Percentiles rank a stretch among this genome's conserved stretches.
Conservation (phyloP, 2,329 filamentous ascomycete genomes). For the Scytalidium sp. region DNA sequence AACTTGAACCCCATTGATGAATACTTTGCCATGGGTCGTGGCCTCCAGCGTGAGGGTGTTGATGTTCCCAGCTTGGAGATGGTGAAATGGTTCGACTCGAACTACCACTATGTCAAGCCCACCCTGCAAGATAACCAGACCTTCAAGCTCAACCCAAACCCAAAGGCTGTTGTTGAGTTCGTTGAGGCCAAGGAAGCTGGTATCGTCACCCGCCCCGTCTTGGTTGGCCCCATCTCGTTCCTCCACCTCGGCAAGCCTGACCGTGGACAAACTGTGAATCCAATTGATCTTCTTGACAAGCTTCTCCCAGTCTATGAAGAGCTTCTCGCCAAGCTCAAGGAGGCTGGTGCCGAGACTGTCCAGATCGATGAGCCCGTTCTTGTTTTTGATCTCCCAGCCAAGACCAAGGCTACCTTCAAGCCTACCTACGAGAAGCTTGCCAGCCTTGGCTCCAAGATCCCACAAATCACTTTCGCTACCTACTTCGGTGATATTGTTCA, state of each 20-base stretch:
- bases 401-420: slow-evolving; percentile 97
- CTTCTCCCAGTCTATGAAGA: slow-evolving; percentile 93
- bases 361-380: slow-evolving; percentile 98
- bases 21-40: slow-evolving; percentile 99
- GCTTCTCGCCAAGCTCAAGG: slow-evolving; percentile 90
- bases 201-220: slow-evolving; percentile 86
- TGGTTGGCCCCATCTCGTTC: slow-evolving; percentile 96
- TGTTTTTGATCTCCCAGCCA: slow-evolving; percentile 86
- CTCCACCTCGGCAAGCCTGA: slow-evolving; percentile 97
- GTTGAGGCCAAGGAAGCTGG: slow-evolving; percentile 97
- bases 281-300: slow-evolving; percentile 90
- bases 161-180: slow-evolving; percentile 95
- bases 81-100: slow-evolving; percentile 99
- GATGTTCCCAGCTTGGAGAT: slow-evolving; percentile 96
- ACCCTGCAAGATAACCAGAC: slow-evolving; percentile 95
- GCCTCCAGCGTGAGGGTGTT: slow-evolving; percentile 90
- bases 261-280: slow-evolving; percentile 87
- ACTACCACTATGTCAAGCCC: slow-evolving; percentile 99
- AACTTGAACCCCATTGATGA: slow-evolving; percentile 86
- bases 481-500: slow-evolving; percentile 99
- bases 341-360: slow-evolving; percentile 90
- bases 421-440: slow-evolving; percentile 90
- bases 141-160: slow-evolving; percentile 83
- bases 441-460: slow-evolving; percentile 73
- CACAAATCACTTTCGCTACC: slow-evolving; percentile 86